These are phyloP conservation scores for Suhomyces sp. DNA, from an alignment of 805 yeast genomes.

Conservation along the genomic window DNA sequence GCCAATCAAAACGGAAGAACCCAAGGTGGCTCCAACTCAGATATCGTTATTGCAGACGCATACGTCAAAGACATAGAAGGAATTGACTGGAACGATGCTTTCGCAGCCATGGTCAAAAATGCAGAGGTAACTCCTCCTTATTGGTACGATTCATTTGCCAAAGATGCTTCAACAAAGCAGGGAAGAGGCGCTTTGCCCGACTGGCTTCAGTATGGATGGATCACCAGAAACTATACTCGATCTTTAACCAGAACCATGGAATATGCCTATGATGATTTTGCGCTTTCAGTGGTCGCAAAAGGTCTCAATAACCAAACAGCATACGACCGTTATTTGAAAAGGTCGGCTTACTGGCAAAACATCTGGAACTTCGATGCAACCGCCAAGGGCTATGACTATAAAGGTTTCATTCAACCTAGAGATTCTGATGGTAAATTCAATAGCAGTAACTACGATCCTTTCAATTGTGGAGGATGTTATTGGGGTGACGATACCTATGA, in stretches of 20 bases:
- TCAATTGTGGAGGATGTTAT: constrained; percentile 33
- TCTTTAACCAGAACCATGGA: constrained; percentile 37
- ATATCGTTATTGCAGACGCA: constrained; percentile 37
- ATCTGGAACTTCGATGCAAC: constrained; percentile 33
- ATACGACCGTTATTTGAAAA: constrained; percentile 24
- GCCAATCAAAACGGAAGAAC: constrained; percentile 38
- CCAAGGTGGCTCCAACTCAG: constrained; percentile 39
- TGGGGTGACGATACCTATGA: constrained; percentile 35
- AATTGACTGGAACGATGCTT: constrained; percentile 31
- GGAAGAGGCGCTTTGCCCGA: constrained; percentile 38
- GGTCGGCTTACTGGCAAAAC: constrained; percentile 36
- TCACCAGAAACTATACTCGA: constrained; percentile 31
- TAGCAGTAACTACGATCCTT: constrained; percentile 24
- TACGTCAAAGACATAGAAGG: constrained; percentile 24
- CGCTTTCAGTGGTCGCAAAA: constrained; percentile 30
- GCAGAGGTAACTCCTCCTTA: constrained; percentile 36
- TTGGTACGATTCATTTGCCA: constrained; percentile 22
- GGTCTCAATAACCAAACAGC: constrained; percentile 24
- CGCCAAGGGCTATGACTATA: constrained; percentile 17
- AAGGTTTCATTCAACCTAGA: constrained; percentile 35
- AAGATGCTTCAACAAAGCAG: constrained; percentile 28
- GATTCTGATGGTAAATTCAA: constrained; percentile 28
- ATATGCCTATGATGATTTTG: constrained; percentile 37
- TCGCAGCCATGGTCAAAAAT: constrained; percentile 31
- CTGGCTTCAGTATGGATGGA: constrained; percentile 31